A percentile compares a stretch with the other conserved stretches of the same genome.
phyloP scores from a whole-genome alignment of 140 eudicot species.

The Cichorium intybus region DNA sequence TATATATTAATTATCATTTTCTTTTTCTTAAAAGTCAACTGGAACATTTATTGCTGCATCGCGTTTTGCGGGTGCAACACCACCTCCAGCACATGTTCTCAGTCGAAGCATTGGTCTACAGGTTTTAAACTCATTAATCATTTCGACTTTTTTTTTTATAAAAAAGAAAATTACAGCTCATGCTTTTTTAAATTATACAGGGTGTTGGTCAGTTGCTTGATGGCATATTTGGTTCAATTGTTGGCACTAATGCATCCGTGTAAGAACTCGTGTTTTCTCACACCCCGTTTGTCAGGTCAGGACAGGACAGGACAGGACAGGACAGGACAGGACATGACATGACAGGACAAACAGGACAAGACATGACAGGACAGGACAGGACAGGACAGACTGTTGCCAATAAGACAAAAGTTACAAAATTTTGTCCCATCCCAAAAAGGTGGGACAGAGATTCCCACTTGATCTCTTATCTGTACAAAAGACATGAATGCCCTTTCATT shows the following conservation, averaged over 20 bases:
- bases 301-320: too few species aligned
- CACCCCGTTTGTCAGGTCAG: too few species aligned
- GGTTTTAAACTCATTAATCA: conserved; percentile 16
- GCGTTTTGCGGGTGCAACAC: conserved; percentile 88
- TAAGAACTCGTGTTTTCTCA: conserved; percentile 29
- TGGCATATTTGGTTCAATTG: conserved; percentile 82
- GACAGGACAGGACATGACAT: too few species aligned
- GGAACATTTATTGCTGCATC: conserved; percentile 88
- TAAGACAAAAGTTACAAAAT: not conserved
- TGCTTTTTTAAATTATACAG: conserved; percentile 29
- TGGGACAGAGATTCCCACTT: too few species aligned
- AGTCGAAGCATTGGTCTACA: conserved; percentile 56
- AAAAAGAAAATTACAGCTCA: not conserved
- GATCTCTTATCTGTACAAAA: too few species aligned
- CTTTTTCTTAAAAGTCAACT: conserved; percentile 59
- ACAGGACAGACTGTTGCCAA: not conserved
- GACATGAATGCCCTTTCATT: too few species aligned
- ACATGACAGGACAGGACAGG: too few species aligned
- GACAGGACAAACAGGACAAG: too few species aligned
- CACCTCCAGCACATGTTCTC: conserved; percentile 79
- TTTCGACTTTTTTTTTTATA: not conserved
- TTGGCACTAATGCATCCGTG: conserved; percentile 88
- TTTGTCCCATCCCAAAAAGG: not conserved
- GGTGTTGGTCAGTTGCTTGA: conserved; percentile 85
- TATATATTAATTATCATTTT: not conserved